These are phyloP conservation scores for Manihot esculenta DNA, from an alignment of 441 rosid species.

Conservation along the genomic window DNA sequence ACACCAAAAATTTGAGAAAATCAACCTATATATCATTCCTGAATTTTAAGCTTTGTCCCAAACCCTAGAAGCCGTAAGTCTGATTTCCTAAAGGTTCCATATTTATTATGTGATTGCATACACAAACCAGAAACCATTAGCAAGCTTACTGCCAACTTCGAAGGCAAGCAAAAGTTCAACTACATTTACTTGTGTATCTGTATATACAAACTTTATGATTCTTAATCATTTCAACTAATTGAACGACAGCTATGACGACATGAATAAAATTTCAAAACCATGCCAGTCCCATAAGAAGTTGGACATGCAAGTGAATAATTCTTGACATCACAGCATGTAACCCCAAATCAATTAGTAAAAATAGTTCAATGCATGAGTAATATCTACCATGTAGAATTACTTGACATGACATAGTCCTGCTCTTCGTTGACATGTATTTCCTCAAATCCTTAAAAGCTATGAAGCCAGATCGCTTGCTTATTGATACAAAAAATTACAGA, in stretches of 20 bases:
- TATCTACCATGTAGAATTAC: neutral
- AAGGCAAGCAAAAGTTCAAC: neutral
- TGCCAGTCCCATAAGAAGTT: neutral
- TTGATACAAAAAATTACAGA: neutral
- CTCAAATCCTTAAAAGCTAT: neutral
- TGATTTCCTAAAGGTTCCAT: neutral
- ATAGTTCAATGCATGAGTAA: neutral
- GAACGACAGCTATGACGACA: neutral
- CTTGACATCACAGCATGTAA: neutral
- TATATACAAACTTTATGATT: neutral
- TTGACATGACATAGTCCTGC: neutral
- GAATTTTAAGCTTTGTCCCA: neutral
- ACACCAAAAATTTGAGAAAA: neutral
- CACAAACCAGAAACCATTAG: neutral
- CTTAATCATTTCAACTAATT: neutral
- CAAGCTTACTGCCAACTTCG: neutral
- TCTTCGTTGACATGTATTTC: neutral
- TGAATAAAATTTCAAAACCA: neutral
- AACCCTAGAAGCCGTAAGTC: neutral
- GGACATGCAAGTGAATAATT: neutral
- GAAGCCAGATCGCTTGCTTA: neutral
- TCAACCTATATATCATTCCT: neutral
- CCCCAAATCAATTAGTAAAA: neutral
- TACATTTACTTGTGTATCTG: neutral
- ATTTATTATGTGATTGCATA: neutral